Evolutionary conservation across 371 early-diverging fungal genomes (phyloP), one percentile per base, ranked within the genome.

Genomic region (Dinochytrium kinnereticum): DNA sequence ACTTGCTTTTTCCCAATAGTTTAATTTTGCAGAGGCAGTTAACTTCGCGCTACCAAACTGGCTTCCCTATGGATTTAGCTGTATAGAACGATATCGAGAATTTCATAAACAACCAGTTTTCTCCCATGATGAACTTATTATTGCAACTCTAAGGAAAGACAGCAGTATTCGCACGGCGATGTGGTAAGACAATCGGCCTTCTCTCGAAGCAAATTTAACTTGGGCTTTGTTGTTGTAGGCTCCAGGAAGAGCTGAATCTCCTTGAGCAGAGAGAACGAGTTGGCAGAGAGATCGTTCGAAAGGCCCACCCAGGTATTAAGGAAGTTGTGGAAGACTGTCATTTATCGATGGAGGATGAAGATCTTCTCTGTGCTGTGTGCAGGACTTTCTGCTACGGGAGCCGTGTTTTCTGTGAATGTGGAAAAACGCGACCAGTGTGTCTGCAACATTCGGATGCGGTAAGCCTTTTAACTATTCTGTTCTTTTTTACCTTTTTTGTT

Each of bases 11-110:
- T 55, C n/a, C n/a, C n/a, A n/a, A n/a, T 26, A 82, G 88, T 93
- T 96, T 77, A 98, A 98, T 82, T 93, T 94, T 78, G 93, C 93
- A 55, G 98, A 98, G 80, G 97, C 98, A 0, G 98, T 97, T 61
- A 98, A 98, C 81, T 97, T 97, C 87, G 95, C 96, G 5, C 90
- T 93, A 2, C 84, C 90, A 2, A 94, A 96, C 77, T 98, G 98
- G 98, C 81, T 95, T 26, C 88, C 91, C 1, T 92, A 82, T 79
- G 97, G 95, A n/a, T 71, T 88, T 0, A 88, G 87, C 38, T 94
- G 95, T 77, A 91, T 90, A 1, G 80, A 89, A 53, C 90, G 92
- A 24, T 98, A 98, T 82, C 88, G 90, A 64, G 85, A 86, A 59
- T 92, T 90, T 71, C 85, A 85, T 51, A 91, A 92, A 59, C 90